A percentile compares a stretch with the other conserved stretches of the same genome.
Conservation (phyloP, 2,329 filamentous ascomycete genomes). For the Onygenales sp. region DNA sequence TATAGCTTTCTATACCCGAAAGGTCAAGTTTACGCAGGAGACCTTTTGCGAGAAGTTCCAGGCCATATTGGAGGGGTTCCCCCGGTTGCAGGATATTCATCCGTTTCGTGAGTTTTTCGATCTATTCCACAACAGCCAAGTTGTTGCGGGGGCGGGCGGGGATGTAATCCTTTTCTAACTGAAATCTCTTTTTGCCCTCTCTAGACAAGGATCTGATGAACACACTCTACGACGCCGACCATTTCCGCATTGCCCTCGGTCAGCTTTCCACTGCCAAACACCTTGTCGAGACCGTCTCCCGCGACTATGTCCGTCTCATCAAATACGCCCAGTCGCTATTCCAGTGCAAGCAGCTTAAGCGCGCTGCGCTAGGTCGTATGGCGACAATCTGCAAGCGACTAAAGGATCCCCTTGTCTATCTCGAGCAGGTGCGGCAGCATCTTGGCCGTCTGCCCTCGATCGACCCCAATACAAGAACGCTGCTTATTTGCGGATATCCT, state of each 20-base stretch:
- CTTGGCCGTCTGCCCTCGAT: slow-evolving; percentile 96
- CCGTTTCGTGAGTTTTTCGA: slow-evolving; percentile 62
- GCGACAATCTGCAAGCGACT: slow-evolving; percentile 90
- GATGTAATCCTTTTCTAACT: not conserved
- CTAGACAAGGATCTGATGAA: slow-evolving; percentile 75
- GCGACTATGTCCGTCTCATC: slow-evolving; percentile 91
- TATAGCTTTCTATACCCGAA: slow-evolving; percentile 83
- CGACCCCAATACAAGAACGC: slow-evolving; percentile 91
- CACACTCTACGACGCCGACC: slow-evolving; percentile 96
- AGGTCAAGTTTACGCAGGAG: slow-evolving; percentile 97
- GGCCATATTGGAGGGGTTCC: slow-evolving; percentile 85
- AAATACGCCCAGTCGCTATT: slow-evolving; percentile 96
- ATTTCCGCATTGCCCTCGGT: slow-evolving; percentile 92
- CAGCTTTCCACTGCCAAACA: slow-evolving; percentile 95
- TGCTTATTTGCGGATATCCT: slow-evolving; percentile 94
- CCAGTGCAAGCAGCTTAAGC: slow-evolving; percentile 98
- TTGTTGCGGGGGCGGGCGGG: slow-evolving; percentile 11
- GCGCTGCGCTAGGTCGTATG: slow-evolving; percentile 93
- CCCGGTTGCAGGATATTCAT: slow-evolving; percentile 85
- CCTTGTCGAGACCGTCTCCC: slow-evolving; percentile 87
- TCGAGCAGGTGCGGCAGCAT: slow-evolving; percentile 95
- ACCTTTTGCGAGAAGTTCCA: slow-evolving; percentile 92
- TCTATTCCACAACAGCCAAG: not conserved
- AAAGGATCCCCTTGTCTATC: slow-evolving; percentile 88
- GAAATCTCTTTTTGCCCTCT: slow-evolving; percentile 10